phyloP scores from a whole-genome alignment of 495 filamentous ascomycete genomes.

The Neurospora discreta region DNA sequence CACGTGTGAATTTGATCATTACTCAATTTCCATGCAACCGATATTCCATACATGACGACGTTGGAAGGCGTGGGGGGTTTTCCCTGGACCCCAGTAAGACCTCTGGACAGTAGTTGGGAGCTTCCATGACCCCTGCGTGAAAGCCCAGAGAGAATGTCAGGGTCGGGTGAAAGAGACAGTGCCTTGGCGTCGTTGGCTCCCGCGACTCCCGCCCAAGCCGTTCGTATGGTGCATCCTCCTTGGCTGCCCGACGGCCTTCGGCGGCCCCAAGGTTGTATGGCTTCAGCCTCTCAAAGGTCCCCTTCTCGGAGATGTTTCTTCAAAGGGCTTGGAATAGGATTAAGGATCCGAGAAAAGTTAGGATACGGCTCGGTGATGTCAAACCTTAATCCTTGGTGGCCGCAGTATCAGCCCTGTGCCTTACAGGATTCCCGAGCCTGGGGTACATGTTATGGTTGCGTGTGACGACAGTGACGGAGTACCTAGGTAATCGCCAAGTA shows the following conservation, averaged over 20 bases:
- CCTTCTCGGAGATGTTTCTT: slow-evolving; percentile 20
- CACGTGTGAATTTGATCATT: not conserved
- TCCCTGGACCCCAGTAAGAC: not conserved
- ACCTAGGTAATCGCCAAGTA: not conserved
- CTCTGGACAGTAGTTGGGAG: not conserved
- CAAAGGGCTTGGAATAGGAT: slow-evolving; percentile 18
- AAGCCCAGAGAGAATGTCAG: slow-evolving; percentile 6
- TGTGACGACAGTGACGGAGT: not conserved
- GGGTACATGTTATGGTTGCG: not conserved
- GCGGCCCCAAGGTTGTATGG: slow-evolving; percentile 10
- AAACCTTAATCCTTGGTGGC: slow-evolving; percentile 17
- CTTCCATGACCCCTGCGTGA: slow-evolving; percentile 14
- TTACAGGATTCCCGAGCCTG: not conserved
- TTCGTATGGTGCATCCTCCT: not conserved
- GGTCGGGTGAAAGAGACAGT: not conserved
- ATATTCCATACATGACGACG: not conserved
- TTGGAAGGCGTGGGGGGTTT: not conserved
- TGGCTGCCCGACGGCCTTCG: slow-evolving; percentile 9
- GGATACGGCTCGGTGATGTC: slow-evolving; percentile 13
- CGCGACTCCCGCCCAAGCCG: not conserved
- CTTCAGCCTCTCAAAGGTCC: slow-evolving; percentile 5
- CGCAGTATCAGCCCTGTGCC: slow-evolving; percentile 4
- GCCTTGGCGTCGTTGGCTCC: slow-evolving; percentile 10
- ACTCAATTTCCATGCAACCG: not conserved
- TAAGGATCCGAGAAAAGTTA: slow-evolving; percentile 2